A percentile compares a stretch with the other conserved stretches of the same genome.
Conservation (phyloP, 495 filamentous ascomycete species). For the Tuber microsphaerosporum region DNA sequence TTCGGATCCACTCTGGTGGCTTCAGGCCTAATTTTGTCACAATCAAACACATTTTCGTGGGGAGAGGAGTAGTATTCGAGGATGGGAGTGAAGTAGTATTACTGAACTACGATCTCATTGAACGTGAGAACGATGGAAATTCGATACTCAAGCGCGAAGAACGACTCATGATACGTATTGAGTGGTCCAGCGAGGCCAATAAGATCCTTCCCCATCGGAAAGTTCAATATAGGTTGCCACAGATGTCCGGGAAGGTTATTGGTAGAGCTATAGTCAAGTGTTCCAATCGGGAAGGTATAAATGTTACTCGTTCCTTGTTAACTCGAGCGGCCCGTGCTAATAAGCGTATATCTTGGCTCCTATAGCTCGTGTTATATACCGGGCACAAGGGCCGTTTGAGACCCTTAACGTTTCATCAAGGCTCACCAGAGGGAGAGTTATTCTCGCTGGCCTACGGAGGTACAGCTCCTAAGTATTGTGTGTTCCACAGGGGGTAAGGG, state of each 20-base stretch:
- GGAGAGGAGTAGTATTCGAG: slow-evolving; percentile 20
- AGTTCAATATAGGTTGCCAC: slow-evolving; percentile 31
- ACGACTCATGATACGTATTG: slow-evolving; percentile 12
- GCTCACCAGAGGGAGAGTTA: slow-evolving; percentile 16
- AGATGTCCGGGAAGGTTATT: slow-evolving; percentile 16
- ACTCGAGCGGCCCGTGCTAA: background rate
- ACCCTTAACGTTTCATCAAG: slow-evolving; percentile 10
- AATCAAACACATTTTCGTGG: slow-evolving; percentile 12
- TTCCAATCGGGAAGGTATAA: slow-evolving; percentile 24
- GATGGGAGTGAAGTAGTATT: slow-evolving; percentile 25
- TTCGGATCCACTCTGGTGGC: slow-evolving; percentile 19
- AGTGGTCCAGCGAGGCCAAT: slow-evolving; percentile 18
- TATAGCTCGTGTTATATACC: slow-evolving; percentile 26
- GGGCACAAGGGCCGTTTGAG: background rate
- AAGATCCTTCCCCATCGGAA: slow-evolving; percentile 10
- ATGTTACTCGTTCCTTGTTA: background rate
- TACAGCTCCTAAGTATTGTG: too few species aligned
- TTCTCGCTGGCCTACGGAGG: slow-evolving; percentile 25
- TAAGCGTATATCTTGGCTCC: background rate
- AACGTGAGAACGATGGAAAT: background rate
- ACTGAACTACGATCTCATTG: slow-evolving; percentile 15
- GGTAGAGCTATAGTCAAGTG: slow-evolving; percentile 29
- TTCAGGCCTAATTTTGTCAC: slow-evolving; percentile 26
- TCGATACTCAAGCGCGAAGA: background rate
- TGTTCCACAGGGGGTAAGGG: too few species aligned